Evolutionary conservation across 2,329 filamentous ascomycete species (phyloP), one percentile per base, ranked within the genome.

Genomic region (Trichoderma sp.): DNA sequence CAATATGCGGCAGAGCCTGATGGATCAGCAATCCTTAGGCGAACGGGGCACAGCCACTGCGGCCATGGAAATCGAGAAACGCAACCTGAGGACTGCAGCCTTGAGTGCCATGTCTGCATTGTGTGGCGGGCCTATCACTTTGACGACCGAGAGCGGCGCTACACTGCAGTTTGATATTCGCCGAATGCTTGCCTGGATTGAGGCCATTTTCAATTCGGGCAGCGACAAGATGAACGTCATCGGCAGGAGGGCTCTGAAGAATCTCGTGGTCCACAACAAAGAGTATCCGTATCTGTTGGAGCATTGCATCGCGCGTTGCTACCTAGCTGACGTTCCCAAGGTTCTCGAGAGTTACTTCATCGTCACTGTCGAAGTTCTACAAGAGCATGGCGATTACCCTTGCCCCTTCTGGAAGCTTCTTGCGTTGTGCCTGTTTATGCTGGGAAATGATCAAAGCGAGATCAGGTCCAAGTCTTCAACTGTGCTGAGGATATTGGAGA

Each of bases 41-140:
- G 94, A 95, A 78, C 89, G 93, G 75, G 91, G 92, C 5, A 94
- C 91, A 26, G 88, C 93, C 51, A 95, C 93, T 26, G 95, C 95
- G 30, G 93, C 94, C 1, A 96, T 97, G 88, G 96, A 98, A 79
- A 98, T 98, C 75, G 95, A 99, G 82, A 98, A 97, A 84, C 91
- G 93, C 74, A 97, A 97, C 78, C 86, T 99, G 47, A 89, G 94
- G 72, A 96, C 92, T 26, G 94, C 96, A 34, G 95, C 96, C 1
- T 85, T 99, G 57, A 97, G 95, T 80, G 92, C 97, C 30, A 98
- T 99, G 96, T 95, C 96, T 57, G 91, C 94, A 3, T 86, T 99
- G 6, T 99, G 96, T 79, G 94, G 90, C 76, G 89, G 92, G 0
- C 94, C 95, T 4, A 91, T 98, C 72, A 94, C 90, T 74, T 92